These are phyloP conservation scores for Lactuca sativa DNA, from an alignment of 129 eudicot genomes.

Conservation along the genomic window DNA sequence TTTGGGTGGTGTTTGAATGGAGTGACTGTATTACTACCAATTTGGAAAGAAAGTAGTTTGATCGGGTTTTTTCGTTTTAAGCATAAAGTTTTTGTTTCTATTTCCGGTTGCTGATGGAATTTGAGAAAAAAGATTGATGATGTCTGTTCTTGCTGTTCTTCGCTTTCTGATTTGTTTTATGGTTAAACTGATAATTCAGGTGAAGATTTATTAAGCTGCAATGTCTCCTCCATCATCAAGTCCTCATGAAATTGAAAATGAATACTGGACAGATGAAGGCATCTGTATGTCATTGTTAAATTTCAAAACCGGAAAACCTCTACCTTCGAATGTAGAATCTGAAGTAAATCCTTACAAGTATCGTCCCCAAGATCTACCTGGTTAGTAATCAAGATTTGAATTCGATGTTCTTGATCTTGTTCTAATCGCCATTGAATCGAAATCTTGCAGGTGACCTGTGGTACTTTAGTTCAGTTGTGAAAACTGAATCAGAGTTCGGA, in stretches of 20 bases:
- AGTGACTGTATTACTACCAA: neutral
- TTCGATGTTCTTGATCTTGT: neutral
- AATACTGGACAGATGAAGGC: constrained; percentile 52
- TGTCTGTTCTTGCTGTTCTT: neutral
- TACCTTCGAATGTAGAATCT: constrained; percentile 39
- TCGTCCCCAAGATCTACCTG: constrained; percentile 66
- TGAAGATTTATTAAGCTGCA: constrained; percentile 7
- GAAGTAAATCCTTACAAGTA: constrained; percentile 60
- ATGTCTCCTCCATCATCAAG: constrained; percentile 49
- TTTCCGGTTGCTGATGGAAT: too few relatives aligned
- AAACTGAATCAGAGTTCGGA: constrained; percentile 45
- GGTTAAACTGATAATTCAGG: neutral
- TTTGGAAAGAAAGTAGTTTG: constrained; percentile 4
- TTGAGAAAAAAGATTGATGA: too few relatives aligned
- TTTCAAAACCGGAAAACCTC: constrained; percentile 35
- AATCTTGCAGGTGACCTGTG: constrained; percentile 57
- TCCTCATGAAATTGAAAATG: constrained; percentile 24
- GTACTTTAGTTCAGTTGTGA: constrained; percentile 40
- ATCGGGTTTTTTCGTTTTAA: neutral
- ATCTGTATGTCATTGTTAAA: constrained; percentile 36
- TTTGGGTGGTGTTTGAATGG: neutral
- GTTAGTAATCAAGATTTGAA: constrained; percentile 32
- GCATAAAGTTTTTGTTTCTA: neutral
- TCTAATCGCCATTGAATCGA: neutral
- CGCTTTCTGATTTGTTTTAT: neutral